phyloP scores from a whole-genome alignment of 495 filamentous ascomycete genomes.

The Neurospora africana region DNA sequence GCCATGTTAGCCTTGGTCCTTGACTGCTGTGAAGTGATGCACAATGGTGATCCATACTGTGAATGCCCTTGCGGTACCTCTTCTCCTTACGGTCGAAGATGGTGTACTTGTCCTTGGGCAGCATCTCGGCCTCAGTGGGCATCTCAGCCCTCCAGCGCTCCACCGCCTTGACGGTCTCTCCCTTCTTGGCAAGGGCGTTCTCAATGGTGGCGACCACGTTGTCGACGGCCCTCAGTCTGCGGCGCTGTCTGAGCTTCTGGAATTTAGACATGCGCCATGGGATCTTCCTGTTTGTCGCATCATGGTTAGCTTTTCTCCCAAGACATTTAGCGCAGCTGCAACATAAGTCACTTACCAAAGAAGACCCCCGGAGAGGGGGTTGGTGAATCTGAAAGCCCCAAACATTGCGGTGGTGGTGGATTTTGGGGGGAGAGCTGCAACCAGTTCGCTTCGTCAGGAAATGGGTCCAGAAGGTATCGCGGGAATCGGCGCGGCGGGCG shows the following conservation, averaged over 20 bases:
- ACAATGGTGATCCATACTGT: constrained; percentile 56
- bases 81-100: constrained; percentile 95
- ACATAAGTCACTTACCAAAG: constrained; percentile 52
- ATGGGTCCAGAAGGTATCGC: neutral
- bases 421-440: constrained; percentile 1
- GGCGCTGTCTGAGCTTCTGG: constrained; percentile 84
- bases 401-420: constrained; percentile 45
- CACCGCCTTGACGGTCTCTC: constrained; percentile 58
- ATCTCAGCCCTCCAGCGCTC: constrained; percentile 89
- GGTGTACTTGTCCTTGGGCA: constrained; percentile 94
- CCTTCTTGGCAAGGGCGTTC: constrained; percentile 60
- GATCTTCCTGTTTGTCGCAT: constrained; percentile 63
- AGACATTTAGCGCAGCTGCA: neutral
- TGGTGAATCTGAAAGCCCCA: constrained; percentile 70
- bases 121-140: constrained; percentile 93
- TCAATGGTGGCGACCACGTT: constrained; percentile 66
- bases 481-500: neutral
- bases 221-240: constrained; percentile 79
- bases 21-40: neutral
- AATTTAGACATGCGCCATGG: constrained; percentile 87
- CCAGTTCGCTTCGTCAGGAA: neutral
- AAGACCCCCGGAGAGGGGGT: constrained; percentile 66
- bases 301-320: neutral
- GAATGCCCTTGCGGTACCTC: constrained; percentile 89
- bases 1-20: constrained; percentile 9